Evolutionary conservation across 495 filamentous ascomycete species (phyloP), one percentile per base, ranked within the genome.

Genomic region (Beverwykella pulmonaria): DNA sequence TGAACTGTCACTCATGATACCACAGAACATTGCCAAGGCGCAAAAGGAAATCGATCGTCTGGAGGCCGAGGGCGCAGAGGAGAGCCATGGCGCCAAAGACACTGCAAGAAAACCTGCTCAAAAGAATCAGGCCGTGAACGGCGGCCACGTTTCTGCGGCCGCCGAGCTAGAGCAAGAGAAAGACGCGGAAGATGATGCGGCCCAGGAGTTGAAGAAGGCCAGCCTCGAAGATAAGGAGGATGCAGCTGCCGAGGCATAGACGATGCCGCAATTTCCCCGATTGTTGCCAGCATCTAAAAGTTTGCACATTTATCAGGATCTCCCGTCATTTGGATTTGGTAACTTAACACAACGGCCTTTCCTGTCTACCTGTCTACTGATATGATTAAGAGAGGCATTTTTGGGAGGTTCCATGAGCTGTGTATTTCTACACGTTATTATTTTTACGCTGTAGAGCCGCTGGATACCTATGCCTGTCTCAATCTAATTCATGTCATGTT

Each of bases 11-110:
- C 61, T 63, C 39, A 67, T 63, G 0, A 0, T 41, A 44, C 59
- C 36, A 14, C 29, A 91, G 89, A 92, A 92, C 76, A 87, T 92
- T 74, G 83, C 84, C 63, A 87, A 86, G 71, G 87, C 86, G 54
- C 78, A 88, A 74, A 86, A 86, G 61, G 87, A 89, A 67, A 90
- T 90, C 68, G 82, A 84, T 59, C 81, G 81, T 52, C 81, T 90
- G 25, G 87, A 90, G 67, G 72, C 81, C 73, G 77, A 86, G 80
- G 77, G 79, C 73, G 65, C 74, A 8, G 70, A 70, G 27, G 75
- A 60, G 69, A 47, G 60, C 6, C 47, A 67, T 20, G 62, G 73
- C 27, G 63, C 63, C 25, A 78, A 74, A 27, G 81, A 86, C 53
- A 74, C 69, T 32, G 78, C 79, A 47, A 84, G 82, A 74, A 87